Conservation (phyloP, 2,329 filamentous ascomycete species). For the Stenocarpella maydis region DNA sequence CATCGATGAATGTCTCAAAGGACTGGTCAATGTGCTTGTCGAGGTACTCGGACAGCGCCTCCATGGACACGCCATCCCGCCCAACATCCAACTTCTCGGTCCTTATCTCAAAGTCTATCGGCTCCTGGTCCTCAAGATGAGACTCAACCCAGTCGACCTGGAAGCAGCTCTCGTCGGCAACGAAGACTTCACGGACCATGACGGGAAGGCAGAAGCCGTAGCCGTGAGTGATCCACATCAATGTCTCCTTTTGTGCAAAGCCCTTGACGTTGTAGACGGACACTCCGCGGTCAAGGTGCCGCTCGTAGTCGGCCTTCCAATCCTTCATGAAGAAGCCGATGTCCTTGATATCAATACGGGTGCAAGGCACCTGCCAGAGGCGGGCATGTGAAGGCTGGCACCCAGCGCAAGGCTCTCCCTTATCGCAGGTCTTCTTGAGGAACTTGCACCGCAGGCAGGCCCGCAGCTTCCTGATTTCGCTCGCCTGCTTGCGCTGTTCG, state of each 20-base stretch:
- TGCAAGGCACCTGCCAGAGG: slow-evolving; percentile 97
- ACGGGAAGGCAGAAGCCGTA: slow-evolving; percentile 94
- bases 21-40: slow-evolving; percentile 93
- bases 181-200: slow-evolving; percentile 91
- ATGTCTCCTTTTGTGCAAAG: slow-evolving; percentile 69
- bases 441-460: slow-evolving; percentile 97
- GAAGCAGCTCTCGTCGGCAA: slow-evolving; percentile 92
- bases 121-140: slow-evolving; percentile 70
- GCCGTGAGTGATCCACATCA: slow-evolving; percentile 94
- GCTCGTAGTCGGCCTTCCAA: slow-evolving; percentile 96
- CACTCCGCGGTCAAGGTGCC: slow-evolving; percentile 85
- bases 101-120: slow-evolving; percentile 83
- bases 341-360: slow-evolving; percentile 97
- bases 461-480: slow-evolving; percentile 93
- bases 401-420: slow-evolving; percentile 93
- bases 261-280: slow-evolving; percentile 97
- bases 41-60: slow-evolving; percentile 87
- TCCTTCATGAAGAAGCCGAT: slow-evolving; percentile 99
- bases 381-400: slow-evolving; percentile 96
- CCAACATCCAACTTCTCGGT: slow-evolving; percentile 91
- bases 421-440: slow-evolving; percentile 98
- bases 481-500: slow-evolving; percentile 94
- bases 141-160: slow-evolving; percentile 93
- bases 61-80: slow-evolving; percentile 83
- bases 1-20: slow-evolving; percentile 92